Evolutionary conservation across 208 protist genomes (phyloP).

Genomic region (Crithidia fasciculata): DNA sequence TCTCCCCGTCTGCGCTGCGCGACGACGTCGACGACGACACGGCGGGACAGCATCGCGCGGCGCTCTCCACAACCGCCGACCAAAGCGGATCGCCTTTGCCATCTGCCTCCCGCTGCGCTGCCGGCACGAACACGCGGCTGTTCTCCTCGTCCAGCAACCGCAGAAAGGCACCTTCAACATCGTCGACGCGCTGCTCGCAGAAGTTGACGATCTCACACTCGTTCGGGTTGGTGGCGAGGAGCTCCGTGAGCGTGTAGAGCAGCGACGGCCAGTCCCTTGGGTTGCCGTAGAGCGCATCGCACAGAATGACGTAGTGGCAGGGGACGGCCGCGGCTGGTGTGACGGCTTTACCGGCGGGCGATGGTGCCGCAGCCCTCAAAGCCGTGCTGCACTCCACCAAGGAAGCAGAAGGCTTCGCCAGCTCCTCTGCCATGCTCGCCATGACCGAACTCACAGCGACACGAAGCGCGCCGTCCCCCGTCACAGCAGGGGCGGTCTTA

Average conservation of each 20-base stretch:
- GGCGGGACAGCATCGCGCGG: slow-evolving; percentile 1
- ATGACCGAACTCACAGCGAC: slow-evolving; percentile 16
- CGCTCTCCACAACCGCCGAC: slow-evolving; percentile 15
- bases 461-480: too few species aligned
- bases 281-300: slow-evolving; percentile 92
- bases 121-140: slow-evolving; percentile 14
- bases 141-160: slow-evolving; percentile 69
- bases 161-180: slow-evolving; percentile 83
- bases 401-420: slow-evolving; percentile 41
- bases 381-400: slow-evolving; percentile 36
- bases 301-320: slow-evolving; percentile 70
- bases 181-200: slow-evolving; percentile 88
- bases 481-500: not conserved
- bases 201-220: slow-evolving; percentile 84
- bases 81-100: slow-evolving; percentile 20
- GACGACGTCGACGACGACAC: not conserved
- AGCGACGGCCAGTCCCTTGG: slow-evolving; percentile 81
- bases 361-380: slow-evolving; percentile 9
- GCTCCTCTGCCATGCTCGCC: slow-evolving; percentile 27
- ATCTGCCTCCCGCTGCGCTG: slow-evolving; percentile 3
- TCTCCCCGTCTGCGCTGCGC: not conserved
- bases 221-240: slow-evolving; percentile 57
- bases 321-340: not conserved
- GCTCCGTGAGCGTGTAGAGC: slow-evolving; percentile 84
- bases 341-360: not conserved